These are phyloP conservation scores for Rhodotorula sp. DNA, from an alignment of 1,284 basidiomycete genomes.

Conservation along the genomic window DNA sequence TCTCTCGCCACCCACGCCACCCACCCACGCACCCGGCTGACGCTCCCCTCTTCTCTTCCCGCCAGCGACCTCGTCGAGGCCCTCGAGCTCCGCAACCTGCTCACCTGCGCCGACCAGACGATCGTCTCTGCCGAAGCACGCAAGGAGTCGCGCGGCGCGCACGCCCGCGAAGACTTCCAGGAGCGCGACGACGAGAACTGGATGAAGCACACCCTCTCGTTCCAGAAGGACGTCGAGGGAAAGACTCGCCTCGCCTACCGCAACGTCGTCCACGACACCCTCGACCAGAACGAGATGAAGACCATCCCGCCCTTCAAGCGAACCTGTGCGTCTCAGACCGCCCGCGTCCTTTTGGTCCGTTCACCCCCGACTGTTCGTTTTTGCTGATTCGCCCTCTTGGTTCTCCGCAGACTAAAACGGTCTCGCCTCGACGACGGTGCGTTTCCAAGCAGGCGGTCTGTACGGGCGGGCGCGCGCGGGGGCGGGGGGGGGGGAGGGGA, in stretches of 20 bases:
- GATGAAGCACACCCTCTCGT: constrained; percentile 59
- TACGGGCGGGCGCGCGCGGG: no score
- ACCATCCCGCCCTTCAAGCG: constrained; percentile 49
- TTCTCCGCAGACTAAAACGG: constrained; percentile 11
- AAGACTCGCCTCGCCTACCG: constrained; percentile 90
- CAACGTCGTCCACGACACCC: constrained; percentile 73
- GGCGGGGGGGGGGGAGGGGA: neutral
- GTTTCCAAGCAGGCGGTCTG: neutral
- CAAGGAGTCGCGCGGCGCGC: constrained; percentile 95
- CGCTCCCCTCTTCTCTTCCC: neutral
- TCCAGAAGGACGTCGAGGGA: constrained; percentile 72
- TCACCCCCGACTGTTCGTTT: neutral
- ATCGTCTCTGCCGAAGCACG: constrained; percentile 92
- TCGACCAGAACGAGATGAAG: constrained; percentile 95
- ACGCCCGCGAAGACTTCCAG: constrained; percentile 93
- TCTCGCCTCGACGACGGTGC: neutral
- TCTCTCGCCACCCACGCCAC: no score
- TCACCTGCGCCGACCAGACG: constrained; percentile 93
- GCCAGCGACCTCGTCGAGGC: constrained; percentile 92
- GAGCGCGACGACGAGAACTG: constrained; percentile 67
- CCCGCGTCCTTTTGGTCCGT: neutral
- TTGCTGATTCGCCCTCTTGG: neutral
- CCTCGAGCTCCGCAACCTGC: constrained; percentile 91
- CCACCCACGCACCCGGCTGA: no score
- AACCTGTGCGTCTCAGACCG: constrained; percentile 20